These are phyloP conservation scores for Millerago galiae DNA, from an alignment of 805 yeast species.

Conservation along the genomic window DNA sequence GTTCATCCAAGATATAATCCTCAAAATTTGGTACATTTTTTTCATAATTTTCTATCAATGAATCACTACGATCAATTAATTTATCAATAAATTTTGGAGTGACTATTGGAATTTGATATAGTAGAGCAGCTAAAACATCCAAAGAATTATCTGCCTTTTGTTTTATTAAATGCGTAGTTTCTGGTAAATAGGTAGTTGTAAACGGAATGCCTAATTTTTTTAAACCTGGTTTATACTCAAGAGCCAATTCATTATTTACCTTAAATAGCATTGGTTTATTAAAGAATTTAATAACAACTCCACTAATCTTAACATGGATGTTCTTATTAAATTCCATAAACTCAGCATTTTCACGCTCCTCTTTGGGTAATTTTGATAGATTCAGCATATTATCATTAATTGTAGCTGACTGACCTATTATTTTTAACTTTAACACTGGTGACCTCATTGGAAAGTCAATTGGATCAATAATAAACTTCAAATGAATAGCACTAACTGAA, in stretches of 20 bases:
- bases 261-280: conserved; percentile 10
- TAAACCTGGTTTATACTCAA: conserved; percentile 9
- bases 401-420: conserved; percentile 7
- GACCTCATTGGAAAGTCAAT: conserved; percentile 9
- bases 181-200: conserved; percentile 10
- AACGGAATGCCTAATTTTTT: conserved; percentile 25
- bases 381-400: conserved; percentile 5
- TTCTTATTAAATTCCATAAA: conserved; percentile 1
- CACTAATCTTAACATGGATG: conserved; percentile 16
- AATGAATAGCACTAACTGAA: conserved; percentile 10
- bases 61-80: conserved; percentile 10
- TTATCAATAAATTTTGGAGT: conserved; percentile 18
- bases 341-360: conserved; percentile 1
- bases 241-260: conserved; percentile 8
- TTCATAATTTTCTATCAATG: conserved; percentile 16
- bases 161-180: conserved; percentile 24
- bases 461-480: conserved; percentile 8
- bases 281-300: conserved; percentile 12
- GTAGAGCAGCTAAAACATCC: conserved; percentile 28
- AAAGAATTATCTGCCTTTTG: conserved; percentile 19
- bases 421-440: conserved; percentile 6
- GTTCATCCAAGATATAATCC: conserved; percentile 19
- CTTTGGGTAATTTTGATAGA: neutral
- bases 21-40: conserved; percentile 21
- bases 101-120: conserved; percentile 26